phyloP scores from a whole-genome alignment of 1,139 yeast species.

The Hyphopichia wangnamkhiaoensis region DNA sequence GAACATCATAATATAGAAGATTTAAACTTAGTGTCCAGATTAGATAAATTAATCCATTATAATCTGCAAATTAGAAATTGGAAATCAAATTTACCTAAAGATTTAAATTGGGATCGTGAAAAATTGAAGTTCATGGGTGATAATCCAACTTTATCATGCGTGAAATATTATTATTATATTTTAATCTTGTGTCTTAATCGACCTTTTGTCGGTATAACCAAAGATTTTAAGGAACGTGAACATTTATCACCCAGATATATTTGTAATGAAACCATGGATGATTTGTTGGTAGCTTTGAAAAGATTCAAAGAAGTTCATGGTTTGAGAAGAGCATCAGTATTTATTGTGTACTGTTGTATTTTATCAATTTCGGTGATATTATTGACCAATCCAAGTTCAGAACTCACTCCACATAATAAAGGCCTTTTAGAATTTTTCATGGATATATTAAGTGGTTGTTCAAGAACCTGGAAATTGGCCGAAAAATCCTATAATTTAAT shows the following conservation, averaged over 20 bases:
- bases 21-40: constrained; percentile 34
- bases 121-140: constrained; percentile 46
- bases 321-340: constrained; percentile 42
- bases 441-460: constrained; percentile 38
- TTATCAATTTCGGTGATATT: constrained; percentile 47
- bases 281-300: constrained; percentile 38
- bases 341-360: constrained; percentile 50
- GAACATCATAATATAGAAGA: constrained; percentile 29
- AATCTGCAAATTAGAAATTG: constrained; percentile 53
- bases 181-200: constrained; percentile 57
- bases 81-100: constrained; percentile 50
- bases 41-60: constrained; percentile 40
- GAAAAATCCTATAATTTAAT: constrained; percentile 48
- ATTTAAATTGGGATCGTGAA: constrained; percentile 50
- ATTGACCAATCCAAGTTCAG: constrained; percentile 34
- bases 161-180: constrained; percentile 60
- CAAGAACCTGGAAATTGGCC: constrained; percentile 51
- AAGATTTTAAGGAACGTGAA: constrained; percentile 10
- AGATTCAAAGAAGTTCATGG: constrained; percentile 43
- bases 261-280: constrained; percentile 45
- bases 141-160: constrained; percentile 51
- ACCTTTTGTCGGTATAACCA: constrained; percentile 50
- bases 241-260: constrained; percentile 33
- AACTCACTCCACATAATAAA: constrained; percentile 25
- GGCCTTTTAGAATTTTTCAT: constrained; percentile 39